Evolutionary conservation across 2,329 filamentous ascomycete genomes (phyloP).

Genomic region (Pseudocercospora fuligena): DNA sequence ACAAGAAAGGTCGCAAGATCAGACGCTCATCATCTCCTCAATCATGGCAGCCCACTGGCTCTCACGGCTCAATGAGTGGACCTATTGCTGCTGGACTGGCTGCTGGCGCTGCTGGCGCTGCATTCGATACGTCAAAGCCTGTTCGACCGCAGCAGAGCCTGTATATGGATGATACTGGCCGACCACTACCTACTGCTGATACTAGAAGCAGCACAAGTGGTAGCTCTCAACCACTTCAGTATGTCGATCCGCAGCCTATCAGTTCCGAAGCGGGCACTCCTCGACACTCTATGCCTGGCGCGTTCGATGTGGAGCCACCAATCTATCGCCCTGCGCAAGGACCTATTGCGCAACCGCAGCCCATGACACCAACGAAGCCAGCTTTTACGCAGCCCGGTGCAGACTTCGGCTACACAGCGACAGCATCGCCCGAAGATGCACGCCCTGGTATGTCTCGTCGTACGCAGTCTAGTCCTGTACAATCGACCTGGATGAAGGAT

Average conservation of each 20-base stretch:
- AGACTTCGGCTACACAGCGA: slow-evolving; percentile 18
- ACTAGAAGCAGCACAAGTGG: slow-evolving; percentile 41
- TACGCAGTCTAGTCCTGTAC: slow-evolving; percentile 38
- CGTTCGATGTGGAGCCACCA: slow-evolving; percentile 42
- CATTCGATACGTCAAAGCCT: slow-evolving; percentile 46
- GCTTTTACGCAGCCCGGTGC: slow-evolving; percentile 35
- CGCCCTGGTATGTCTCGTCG: slow-evolving; percentile 39
- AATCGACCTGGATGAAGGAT: slow-evolving; percentile 38
- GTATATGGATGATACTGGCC: slow-evolving; percentile 30
- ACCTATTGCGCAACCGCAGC: slow-evolving; percentile 83
- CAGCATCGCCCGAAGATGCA: slow-evolving; percentile 11
- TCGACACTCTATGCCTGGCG: slow-evolving; percentile 37
- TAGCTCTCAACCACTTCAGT: slow-evolving; percentile 61
- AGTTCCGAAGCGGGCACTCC: slow-evolving; percentile 60
- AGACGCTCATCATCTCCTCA: slow-evolving; percentile 38
- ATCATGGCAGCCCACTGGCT: slow-evolving; percentile 21
- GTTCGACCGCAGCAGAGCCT: slow-evolving; percentile 22
- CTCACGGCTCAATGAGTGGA: slow-evolving; percentile 43
- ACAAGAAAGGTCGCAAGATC: slow-evolving; percentile 42
- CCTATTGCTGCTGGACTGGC: slow-evolving; percentile 44
- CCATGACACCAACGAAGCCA: slow-evolving; percentile 67
- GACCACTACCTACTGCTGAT: slow-evolving; percentile 50
- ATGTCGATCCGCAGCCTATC: slow-evolving; percentile 69
- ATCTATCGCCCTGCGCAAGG: slow-evolving; percentile 62
- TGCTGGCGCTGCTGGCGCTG: slow-evolving; percentile 49